Percentiles rank a stretch among this genome's conserved stretches.
These are phyloP conservation scores for Komagataea norvegica DNA, from an alignment of 1,139 yeast genomes.

Conservation along the genomic window DNA sequence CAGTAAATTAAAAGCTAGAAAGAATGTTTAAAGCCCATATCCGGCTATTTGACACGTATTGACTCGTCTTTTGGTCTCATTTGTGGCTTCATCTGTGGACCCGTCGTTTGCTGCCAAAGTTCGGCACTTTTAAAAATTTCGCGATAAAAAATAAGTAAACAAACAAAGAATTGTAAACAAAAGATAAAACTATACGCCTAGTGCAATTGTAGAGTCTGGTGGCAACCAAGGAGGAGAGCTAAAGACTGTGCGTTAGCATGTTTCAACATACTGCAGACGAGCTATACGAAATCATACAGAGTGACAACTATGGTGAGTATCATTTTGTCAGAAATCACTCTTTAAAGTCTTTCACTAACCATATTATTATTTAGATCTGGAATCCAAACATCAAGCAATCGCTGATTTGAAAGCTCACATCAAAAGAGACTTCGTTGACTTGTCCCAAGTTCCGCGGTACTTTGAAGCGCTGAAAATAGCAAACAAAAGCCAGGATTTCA, in stretches of 20 bases:
- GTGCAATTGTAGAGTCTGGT: too few species aligned
- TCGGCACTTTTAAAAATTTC: too few species aligned
- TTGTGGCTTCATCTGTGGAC: too few species aligned
- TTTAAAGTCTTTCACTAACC: constrained; percentile 8
- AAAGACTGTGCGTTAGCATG: constrained; percentile 11
- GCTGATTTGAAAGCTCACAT: constrained; percentile 61
- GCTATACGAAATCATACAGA: constrained; percentile 12
- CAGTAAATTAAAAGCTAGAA: too few species aligned
- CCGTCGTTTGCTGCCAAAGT: too few species aligned
- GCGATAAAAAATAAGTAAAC: constrained; percentile 7
- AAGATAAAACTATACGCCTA: neutral
- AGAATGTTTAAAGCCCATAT: too few species aligned
- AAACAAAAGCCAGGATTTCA: constrained; percentile 37
- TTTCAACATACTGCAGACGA: constrained; percentile 18
- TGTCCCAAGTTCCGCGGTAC: constrained; percentile 48
- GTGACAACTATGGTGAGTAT: constrained; percentile 15
- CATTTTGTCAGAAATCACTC: neutral
- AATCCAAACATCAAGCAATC: constrained; percentile 39
- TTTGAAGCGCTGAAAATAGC: constrained; percentile 53
- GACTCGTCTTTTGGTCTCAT: too few species aligned
- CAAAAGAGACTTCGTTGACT: constrained; percentile 59
- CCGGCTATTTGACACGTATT: too few species aligned
- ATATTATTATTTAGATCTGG: constrained; percentile 18
- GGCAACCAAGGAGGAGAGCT: too few species aligned
- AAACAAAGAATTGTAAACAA: neutral